Evolutionary conservation across 2,329 filamentous ascomycete species (phyloP).

Genomic region (Neopestalotiopsis sp.): DNA sequence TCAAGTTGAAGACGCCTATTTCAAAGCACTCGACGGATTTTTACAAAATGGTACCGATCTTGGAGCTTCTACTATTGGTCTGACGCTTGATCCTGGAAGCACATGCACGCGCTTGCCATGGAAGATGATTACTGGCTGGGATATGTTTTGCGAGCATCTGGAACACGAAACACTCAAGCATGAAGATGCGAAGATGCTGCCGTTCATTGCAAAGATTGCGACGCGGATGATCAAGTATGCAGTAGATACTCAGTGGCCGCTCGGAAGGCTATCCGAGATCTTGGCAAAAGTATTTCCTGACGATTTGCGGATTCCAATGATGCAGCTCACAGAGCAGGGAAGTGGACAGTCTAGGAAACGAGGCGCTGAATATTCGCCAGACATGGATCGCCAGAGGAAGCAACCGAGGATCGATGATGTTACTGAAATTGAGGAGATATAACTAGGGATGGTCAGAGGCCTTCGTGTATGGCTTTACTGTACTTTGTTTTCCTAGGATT

Average conservation of each 20-base stretch:
- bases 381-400: neutral
- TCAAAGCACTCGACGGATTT: neutral
- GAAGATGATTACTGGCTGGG: neutral
- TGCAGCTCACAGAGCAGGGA: neutral
- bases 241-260: neutral
- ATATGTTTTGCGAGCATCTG: constrained; percentile 5
- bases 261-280: neutral
- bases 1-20: neutral
- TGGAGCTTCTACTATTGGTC: neutral
- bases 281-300: neutral
- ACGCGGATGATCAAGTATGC: neutral
- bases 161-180: neutral
- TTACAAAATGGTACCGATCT: neutral
- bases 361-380: neutral
- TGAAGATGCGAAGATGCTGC: neutral
- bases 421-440: too few species aligned
- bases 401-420: too few species aligned
- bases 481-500: too few species aligned
- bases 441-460: too few species aligned
- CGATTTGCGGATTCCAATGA: neutral
- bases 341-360: neutral
- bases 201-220: neutral
- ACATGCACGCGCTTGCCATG: neutral
- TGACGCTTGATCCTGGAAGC: neutral
- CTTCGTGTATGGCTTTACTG: too few species aligned